Evolutionary conservation across 805 yeast genomes (phyloP).

Genomic region (Nakazawaea wyomingensis): DNA sequence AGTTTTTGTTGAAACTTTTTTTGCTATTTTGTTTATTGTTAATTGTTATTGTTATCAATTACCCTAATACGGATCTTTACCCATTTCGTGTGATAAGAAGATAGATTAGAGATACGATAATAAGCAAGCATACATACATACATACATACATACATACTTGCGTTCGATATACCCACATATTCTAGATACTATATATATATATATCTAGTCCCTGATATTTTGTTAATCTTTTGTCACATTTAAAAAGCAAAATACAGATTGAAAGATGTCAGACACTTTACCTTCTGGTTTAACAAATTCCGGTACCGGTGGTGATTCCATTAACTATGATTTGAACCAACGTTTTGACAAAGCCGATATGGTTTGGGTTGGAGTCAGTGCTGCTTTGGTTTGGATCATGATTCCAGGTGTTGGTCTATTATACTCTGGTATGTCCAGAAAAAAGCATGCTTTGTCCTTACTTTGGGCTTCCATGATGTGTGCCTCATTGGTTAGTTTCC

Average conservation of each 20-base stretch:
- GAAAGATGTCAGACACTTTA: slow-evolving; percentile 9
- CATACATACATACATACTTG: too few relatives aligned
- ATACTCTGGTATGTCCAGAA: slow-evolving; percentile 90
- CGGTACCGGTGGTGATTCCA: slow-evolving; percentile 79
- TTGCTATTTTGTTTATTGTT: too few relatives aligned
- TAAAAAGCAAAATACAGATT: not conserved
- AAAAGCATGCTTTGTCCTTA: slow-evolving; percentile 90
- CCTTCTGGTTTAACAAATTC: slow-evolving; percentile 44
- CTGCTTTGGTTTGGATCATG: slow-evolving; percentile 89
- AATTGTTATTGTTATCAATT: not conserved
- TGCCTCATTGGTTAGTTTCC: slow-evolving; percentile 75
- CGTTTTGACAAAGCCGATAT: slow-evolving; percentile 71
- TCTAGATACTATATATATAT: too few relatives aligned
- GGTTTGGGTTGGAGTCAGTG: slow-evolving; percentile 81
- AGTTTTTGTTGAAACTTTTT: too few relatives aligned
- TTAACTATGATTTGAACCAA: slow-evolving; percentile 64
- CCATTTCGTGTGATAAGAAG: too few relatives aligned
- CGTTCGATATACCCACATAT: not conserved
- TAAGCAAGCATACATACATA: too few relatives aligned
- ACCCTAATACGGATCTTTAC: not conserved
- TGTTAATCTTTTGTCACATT: too few relatives aligned
- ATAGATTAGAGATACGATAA: too few relatives aligned
- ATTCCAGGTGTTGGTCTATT: slow-evolving; percentile 92
- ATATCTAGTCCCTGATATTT: too few relatives aligned
- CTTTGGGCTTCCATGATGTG: slow-evolving; percentile 95